Conservation (phyloP, 2,329 filamentous ascomycete species). For the Verticillium dahliae region DNA sequence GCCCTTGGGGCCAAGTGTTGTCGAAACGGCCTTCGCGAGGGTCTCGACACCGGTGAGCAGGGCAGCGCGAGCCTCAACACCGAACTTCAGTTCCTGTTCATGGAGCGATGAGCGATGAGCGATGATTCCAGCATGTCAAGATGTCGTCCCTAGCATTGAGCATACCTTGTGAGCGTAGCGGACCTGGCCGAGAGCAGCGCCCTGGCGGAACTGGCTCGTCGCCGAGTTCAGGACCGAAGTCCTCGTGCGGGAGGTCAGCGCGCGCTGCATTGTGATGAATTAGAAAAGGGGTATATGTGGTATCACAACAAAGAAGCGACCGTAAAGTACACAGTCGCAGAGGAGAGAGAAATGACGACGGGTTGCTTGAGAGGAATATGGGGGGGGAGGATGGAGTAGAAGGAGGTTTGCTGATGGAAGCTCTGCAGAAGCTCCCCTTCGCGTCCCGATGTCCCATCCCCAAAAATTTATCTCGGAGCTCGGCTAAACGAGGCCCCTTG, state of each 20-base stretch:
- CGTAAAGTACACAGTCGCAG: slow-evolving; percentile 18
- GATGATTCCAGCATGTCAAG: not conserved
- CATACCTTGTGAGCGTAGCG: slow-evolving; percentile 95
- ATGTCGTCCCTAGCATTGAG: slow-evolving; percentile 2
- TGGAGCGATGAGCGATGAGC: not conserved
- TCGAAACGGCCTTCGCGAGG: slow-evolving; percentile 90
- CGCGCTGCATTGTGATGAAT: slow-evolving; percentile 78
- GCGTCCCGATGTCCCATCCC: slow-evolving; percentile 14
- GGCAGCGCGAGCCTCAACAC: slow-evolving; percentile 84
- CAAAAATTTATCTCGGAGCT: slow-evolving; percentile 35
- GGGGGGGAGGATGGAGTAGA: slow-evolving; percentile 18
- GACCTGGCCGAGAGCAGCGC: slow-evolving; percentile 69
- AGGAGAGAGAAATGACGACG: slow-evolving; percentile 20
- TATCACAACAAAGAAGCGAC: slow-evolving; percentile 19
- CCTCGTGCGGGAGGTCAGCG: slow-evolving; percentile 74
- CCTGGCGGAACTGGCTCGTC: slow-evolving; percentile 57
- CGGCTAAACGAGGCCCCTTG: slow-evolving; percentile 31
- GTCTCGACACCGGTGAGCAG: slow-evolving; percentile 94
- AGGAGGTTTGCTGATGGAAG: slow-evolving; percentile 5
- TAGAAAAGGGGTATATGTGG: slow-evolving; percentile 20
- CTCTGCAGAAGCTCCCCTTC: slow-evolving; percentile 8
- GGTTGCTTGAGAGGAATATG: slow-evolving; percentile 16
- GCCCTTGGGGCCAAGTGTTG: slow-evolving; percentile 95
- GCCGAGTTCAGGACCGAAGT: slow-evolving; percentile 72
- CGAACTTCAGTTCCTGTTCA: slow-evolving; percentile 88